A percentile compares a stretch with the other conserved stretches of the same genome.
Evolutionary conservation across 2,329 filamentous ascomycete genomes (phyloP).

Genomic region (Neocatenulostroma microsporum): DNA sequence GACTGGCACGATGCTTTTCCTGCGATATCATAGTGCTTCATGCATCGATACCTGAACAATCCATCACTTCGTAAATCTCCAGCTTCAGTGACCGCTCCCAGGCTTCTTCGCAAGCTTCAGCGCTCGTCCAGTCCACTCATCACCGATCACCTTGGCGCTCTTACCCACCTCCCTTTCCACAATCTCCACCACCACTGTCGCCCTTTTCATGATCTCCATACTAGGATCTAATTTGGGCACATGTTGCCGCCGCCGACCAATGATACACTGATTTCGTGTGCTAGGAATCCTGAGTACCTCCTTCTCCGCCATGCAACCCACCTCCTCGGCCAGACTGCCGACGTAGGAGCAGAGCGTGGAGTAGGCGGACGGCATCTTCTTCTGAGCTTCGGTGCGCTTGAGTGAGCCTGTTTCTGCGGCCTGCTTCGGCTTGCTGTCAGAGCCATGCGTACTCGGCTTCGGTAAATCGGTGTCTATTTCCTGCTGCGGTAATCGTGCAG

Average conservation of each 20-base stretch:
- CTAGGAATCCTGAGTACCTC: conserved; percentile 88
- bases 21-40: too few relatives aligned
- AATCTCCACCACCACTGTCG: conserved; percentile 54
- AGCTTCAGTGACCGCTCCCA: conserved; percentile 36
- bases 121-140: conserved; percentile 47
- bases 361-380: conserved; percentile 60
- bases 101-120: conserved; percentile 40
- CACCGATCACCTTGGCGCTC: conserved; percentile 37
- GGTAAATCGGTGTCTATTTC: conserved; percentile 3
- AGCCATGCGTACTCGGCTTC: background rate
- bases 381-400: conserved; percentile 21
- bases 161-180: conserved; percentile 49
- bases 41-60: too few relatives aligned
- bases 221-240: background rate
- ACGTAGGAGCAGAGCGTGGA: conserved; percentile 77
- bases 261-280: conserved; percentile 74
- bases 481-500: conserved; percentile 18
- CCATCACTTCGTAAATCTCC: too few relatives aligned
- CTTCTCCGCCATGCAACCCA: conserved; percentile 69
- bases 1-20: too few relatives aligned
- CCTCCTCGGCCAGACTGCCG: conserved; percentile 57
- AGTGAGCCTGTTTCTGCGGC: conserved; percentile 30
- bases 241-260: conserved; percentile 51
- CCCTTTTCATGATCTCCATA: conserved; percentile 45
- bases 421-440: conserved; percentile 11